A percentile compares a stretch with the other conserved stretches of the same genome.
phyloP scores from a whole-genome alignment of 78 protist species.

The Pigoraptor vietnamica region DNA sequence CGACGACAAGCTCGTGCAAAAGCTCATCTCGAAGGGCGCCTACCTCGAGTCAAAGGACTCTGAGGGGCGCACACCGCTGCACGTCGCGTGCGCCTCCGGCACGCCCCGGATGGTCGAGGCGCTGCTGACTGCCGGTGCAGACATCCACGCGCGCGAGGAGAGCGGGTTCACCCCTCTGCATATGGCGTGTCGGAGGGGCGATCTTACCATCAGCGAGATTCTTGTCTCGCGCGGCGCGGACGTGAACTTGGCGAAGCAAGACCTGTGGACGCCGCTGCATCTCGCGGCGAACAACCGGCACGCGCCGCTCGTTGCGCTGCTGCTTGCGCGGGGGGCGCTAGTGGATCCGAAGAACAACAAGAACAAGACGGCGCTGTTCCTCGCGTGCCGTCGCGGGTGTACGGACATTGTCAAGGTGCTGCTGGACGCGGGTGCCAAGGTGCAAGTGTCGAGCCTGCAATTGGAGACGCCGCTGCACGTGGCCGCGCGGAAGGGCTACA shows the following conservation, averaged over 20 bases:
- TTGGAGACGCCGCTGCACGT: background rate
- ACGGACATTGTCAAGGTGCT: background rate
- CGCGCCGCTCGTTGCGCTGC: background rate
- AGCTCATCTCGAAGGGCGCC: background rate
- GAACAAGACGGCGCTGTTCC: background rate
- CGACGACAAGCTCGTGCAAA: background rate
- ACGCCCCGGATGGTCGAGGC: background rate
- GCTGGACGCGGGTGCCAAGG: background rate
- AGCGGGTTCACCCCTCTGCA: background rate
- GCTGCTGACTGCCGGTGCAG: background rate
- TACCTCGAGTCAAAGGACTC: background rate
- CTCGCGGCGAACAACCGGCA: background rate
- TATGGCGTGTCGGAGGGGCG: background rate
- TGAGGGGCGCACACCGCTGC: background rate
- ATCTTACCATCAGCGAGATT: background rate
- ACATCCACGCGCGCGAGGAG: background rate
- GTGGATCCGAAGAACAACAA: too few relatives aligned
- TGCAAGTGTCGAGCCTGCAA: background rate
- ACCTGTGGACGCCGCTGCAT: background rate
- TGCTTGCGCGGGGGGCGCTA: background rate
- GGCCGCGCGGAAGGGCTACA: conserved; percentile 17
- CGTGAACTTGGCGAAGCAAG: background rate
- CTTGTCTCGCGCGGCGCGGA: background rate
- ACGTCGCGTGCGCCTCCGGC: background rate
- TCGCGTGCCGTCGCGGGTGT: background rate